Conservation (phyloP, 768 basidiomycete genomes). For the Termitomyces eurrhizus region DNA sequence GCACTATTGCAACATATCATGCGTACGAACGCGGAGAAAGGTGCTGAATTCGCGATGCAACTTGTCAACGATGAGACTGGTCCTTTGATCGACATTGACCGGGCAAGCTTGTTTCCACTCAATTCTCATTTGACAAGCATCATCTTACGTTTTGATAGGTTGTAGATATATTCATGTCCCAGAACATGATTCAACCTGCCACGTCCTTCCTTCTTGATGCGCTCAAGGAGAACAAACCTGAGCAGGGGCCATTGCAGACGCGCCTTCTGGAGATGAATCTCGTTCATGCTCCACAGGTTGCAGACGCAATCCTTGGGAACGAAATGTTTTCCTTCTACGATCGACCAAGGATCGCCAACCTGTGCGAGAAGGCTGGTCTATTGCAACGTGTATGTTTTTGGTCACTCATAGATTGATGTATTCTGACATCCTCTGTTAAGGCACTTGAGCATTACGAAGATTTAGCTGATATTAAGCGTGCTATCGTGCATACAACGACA, state of each 20-base stretch:
- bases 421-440: conserved; percentile 32
- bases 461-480: conserved; percentile 97
- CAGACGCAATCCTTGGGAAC: conserved; percentile 97
- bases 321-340: conserved; percentile 99
- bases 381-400: conserved; percentile 74
- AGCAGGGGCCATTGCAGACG: conserved; percentile 94
- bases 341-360: conserved; percentile 92
- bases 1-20: conserved; percentile 93
- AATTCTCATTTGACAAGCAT: conserved; percentile 1
- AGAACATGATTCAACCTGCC: conserved; percentile 99
- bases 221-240: conserved; percentile 96
- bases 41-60: conserved; percentile 95
- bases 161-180: conserved; percentile 98
- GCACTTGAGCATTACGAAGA: conserved; percentile 99
- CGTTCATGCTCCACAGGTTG: conserved; percentile 95
- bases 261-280: conserved; percentile 98
- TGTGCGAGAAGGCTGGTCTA: conserved; percentile 97
- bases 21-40: conserved; percentile 95
- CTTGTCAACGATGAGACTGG: conserved; percentile 92
- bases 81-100: conserved; percentile 88
- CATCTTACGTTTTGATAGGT: conserved; percentile 41
- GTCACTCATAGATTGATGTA: not conserved
- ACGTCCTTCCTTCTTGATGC: conserved; percentile 97
- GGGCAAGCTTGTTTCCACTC: conserved; percentile 43
- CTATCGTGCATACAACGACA: conserved; percentile 85